phyloP scores from a whole-genome alignment of 805 yeast species.

The Saturnispora silvae region DNA sequence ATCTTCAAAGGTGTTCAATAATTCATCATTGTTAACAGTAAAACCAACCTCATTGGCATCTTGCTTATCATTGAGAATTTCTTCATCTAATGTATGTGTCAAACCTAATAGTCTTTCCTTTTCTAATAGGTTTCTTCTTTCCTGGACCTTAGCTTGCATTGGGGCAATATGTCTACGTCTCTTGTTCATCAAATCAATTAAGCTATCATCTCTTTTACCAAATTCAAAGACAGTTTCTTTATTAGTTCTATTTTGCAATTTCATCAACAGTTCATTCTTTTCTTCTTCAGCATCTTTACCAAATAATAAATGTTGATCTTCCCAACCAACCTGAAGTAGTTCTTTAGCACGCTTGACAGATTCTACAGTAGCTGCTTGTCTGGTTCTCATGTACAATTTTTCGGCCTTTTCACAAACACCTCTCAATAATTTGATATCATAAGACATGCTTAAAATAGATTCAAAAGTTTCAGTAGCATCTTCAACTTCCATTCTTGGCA shows the following conservation, averaged over 20 bases:
- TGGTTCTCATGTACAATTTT: constrained; percentile 71
- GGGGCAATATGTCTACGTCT: constrained; percentile 76
- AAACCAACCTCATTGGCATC: constrained; percentile 29
- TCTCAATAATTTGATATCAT: constrained; percentile 53
- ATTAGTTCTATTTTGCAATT: constrained; percentile 53
- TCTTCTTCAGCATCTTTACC: constrained; percentile 69
- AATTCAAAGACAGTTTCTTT: constrained; percentile 95
- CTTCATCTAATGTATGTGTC: constrained; percentile 64
- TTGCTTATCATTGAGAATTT: constrained; percentile 40
- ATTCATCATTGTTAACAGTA: constrained; percentile 35
- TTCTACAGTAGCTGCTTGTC: constrained; percentile 78
- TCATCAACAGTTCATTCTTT: constrained; percentile 60
- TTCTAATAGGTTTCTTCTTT: constrained; percentile 55
- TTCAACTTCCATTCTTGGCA: constrained; percentile 68
- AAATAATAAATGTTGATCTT: constrained; percentile 70
- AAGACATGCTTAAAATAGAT: constrained; percentile 46
- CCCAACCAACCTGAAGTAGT: constrained; percentile 71
- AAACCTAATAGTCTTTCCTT: constrained; percentile 69
- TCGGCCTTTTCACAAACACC: constrained; percentile 83
- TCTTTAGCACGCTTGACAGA: constrained; percentile 82
- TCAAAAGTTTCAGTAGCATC: constrained; percentile 61
- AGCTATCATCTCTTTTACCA: constrained; percentile 54
- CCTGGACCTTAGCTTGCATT: constrained; percentile 67
- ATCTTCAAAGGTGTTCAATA: constrained; percentile 40
- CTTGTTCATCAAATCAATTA: constrained; percentile 74